These are phyloP conservation scores for Phaeotremella fagi DNA, from an alignment of 768 basidiomycete genomes.

Conservation along the genomic window DNA sequence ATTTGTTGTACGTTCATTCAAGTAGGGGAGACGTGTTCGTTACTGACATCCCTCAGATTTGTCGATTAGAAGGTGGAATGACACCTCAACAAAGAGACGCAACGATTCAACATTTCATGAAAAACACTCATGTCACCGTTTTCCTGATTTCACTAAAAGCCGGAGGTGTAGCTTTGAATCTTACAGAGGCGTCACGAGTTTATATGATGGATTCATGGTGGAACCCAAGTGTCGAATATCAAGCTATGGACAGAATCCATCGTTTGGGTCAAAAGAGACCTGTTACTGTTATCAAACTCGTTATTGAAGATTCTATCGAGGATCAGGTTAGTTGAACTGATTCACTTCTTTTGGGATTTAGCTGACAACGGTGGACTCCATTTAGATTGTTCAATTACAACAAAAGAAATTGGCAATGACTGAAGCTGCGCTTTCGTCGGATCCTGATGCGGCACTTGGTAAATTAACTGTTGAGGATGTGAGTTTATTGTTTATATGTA, in stretches of 20 bases:
- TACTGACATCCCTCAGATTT: slow-evolving; percentile 57
- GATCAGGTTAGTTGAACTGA: slow-evolving; percentile 22
- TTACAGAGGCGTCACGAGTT: slow-evolving; percentile 69
- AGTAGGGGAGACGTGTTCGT: too few species aligned
- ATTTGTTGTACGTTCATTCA: slow-evolving; percentile 62
- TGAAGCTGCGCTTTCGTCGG: slow-evolving; percentile 47
- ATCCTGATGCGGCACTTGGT: slow-evolving; percentile 71
- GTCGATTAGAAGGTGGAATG: slow-evolving; percentile 94
- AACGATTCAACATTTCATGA: slow-evolving; percentile 92
- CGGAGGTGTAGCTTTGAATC: slow-evolving; percentile 61
- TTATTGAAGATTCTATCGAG: slow-evolving; percentile 94
- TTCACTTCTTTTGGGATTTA: not conserved
- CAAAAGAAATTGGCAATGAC: slow-evolving; percentile 97
- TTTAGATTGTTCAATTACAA: slow-evolving; percentile 91
- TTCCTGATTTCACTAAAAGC: slow-evolving; percentile 92
- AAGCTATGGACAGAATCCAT: slow-evolving; percentile 92
- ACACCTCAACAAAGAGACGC: slow-evolving; percentile 91
- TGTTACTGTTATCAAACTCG: slow-evolving; percentile 86
- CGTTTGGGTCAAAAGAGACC: slow-evolving; percentile 91
- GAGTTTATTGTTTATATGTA: slow-evolving; percentile 17
- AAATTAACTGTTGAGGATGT: slow-evolving; percentile 72
- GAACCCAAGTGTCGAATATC: slow-evolving; percentile 79
- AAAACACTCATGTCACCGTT: slow-evolving; percentile 89
- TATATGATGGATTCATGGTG: slow-evolving; percentile 98
- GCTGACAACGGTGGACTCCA: slow-evolving; percentile 32